Conservation (phyloP, 768 basidiomycete genomes). For the Leccinum variicolor region DNA sequence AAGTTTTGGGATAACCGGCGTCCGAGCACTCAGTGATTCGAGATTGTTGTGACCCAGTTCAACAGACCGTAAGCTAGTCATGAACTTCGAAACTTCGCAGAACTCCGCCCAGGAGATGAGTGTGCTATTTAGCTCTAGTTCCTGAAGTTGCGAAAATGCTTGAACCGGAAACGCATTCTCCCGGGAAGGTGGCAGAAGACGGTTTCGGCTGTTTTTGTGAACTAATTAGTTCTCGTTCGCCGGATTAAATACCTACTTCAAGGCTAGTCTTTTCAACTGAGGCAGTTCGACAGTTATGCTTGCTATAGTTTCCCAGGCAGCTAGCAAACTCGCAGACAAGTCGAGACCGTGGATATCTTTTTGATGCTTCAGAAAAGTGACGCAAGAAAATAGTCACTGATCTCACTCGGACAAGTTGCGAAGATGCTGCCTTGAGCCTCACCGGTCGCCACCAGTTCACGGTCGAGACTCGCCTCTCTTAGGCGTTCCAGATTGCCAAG, state of each 20-base stretch:
- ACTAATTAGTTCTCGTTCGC: slow-evolving; percentile 13
- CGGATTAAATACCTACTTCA: slow-evolving; percentile 64
- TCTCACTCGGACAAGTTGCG: slow-evolving; percentile 66
- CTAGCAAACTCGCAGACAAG: slow-evolving; percentile 71
- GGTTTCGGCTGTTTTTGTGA: slow-evolving; percentile 55
- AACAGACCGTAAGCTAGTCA: slow-evolving; percentile 52
- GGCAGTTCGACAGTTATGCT: slow-evolving; percentile 61
- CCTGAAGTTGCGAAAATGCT: slow-evolving; percentile 52
- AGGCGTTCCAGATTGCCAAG: slow-evolving; percentile 64
- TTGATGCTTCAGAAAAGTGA: slow-evolving; percentile 11
- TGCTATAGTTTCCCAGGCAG: slow-evolving; percentile 68
- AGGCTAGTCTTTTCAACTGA: slow-evolving; percentile 56
- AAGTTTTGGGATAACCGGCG: slow-evolving; percentile 31
- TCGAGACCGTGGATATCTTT: slow-evolving; percentile 78
- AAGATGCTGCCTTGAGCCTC: slow-evolving; percentile 48
- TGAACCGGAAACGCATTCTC: slow-evolving; percentile 29
- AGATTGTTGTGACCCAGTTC: slow-evolving; percentile 75
- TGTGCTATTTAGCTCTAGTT: slow-evolving; percentile 74
- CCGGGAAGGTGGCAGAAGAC: slow-evolving; percentile 42
- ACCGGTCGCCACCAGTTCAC: slow-evolving; percentile 55
- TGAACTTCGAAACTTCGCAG: slow-evolving; percentile 42
- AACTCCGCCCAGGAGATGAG: slow-evolving; percentile 72
- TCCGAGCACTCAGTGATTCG: slow-evolving; percentile 24
- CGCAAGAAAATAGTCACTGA: slow-evolving; percentile 3
- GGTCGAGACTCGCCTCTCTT: slow-evolving; percentile 78